Evolutionary conservation across 805 yeast genomes (phyloP), one percentile per base, ranked within the genome.

Genomic region (Soucietia sequanensis): DNA sequence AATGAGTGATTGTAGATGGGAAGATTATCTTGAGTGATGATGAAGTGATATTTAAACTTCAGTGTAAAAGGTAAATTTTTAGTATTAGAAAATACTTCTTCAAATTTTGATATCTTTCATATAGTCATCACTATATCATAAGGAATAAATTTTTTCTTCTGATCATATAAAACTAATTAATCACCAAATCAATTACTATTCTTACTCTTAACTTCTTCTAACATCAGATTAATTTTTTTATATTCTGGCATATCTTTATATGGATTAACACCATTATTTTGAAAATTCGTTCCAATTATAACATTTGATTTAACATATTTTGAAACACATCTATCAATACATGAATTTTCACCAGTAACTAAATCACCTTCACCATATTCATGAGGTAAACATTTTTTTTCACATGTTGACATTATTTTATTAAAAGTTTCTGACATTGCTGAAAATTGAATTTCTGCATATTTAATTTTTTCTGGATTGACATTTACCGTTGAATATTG

Each of bases 311-410:
- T 72, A 67, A 88, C 85, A 59, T 81, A 89, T 58, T 90, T 90
- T 43, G 79, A 62, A 28, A 85, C 91, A 63, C 98, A 90, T 41
- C 97, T 68, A 57, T 89, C 96, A 8, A 86, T 64, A 56, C 97
- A 91, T 29, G 77, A 72, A 39, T 70, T 61, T 55, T 90, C 97
- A 23, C 96, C 97, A 50, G 89, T 88, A 44, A 78, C 80, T 35
- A 90, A 65, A 17, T 91, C 97, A 7, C 76, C 72, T 49, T 91
- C 98, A 11, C 87, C 86, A 60, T 84, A 90, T 44, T 82, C 85
- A n/a, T 70, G 76, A n/a, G 84, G 81, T 26, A 93, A 73, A 60
- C 99, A 93, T 59, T 93, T 93, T 38, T 59, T 50, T 14, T 73
- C 68, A 58, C 98, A 91, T 3, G 74, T 70, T 23, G 65, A 58